Base-by-base conservation (phyloP, 1,139 yeast species). In the Candida neerlandica region DNA sequence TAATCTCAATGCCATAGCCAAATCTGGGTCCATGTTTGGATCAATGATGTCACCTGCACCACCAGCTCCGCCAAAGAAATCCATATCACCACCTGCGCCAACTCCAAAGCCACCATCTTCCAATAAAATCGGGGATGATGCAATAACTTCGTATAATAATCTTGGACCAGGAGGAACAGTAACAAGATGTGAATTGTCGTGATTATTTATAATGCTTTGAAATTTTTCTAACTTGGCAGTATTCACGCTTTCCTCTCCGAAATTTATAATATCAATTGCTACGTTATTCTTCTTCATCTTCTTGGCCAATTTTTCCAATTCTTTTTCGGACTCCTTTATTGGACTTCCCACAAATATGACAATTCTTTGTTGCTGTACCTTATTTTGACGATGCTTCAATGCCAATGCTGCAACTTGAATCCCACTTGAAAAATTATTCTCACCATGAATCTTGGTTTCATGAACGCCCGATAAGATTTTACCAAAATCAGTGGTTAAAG, bases 401-500 rank as follows among this genome's bases (percentile, higher is more conserved):
- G 97, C 98, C 63, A 95, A 79, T 44, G 96, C 96, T n/a, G 98
- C 99, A 55, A 94, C 96, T 70, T 92, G 97, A 58, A 94, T 84
- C 14, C 96, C 96, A 44, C 92, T 87, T 33, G 87, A 76, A 53
- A 95, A 77, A 63, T 91, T 90, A 45, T 77, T 70, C 30, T 66
- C 66, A 1, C 97, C 97, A 23, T 77, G 75, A 49, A 95, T 84
- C 58, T 82, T 82, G 23, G 95, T 86, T 45, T 87, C 91, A 61
- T 91, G 96, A 41, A 90, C 78, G 6, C 97, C 98, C n/a, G 91
- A 77, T 56, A 92, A 75, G 50, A 94, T 81, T 68, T 86, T 89
- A 43, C 97, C 97, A 60, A 84, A 89, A 65, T 92, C 97, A 0
- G 86, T 78, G 0, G 98, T 91, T 58, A 92, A 80, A 1, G 97